Evolutionary conservation across 768 basidiomycete species (phyloP).

Genomic region (Omphalotus guepiniiformis): DNA sequence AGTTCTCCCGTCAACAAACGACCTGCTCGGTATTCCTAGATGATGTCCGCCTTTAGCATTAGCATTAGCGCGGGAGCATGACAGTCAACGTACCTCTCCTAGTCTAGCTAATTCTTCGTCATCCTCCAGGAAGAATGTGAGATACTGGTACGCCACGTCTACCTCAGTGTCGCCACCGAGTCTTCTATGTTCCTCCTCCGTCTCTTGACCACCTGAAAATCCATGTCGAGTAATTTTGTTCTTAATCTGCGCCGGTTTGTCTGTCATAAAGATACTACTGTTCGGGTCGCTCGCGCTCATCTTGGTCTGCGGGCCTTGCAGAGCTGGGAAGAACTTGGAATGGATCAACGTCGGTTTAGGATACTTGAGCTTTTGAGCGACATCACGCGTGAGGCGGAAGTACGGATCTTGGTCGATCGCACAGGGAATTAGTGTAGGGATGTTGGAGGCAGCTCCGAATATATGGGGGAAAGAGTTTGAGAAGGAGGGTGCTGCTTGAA

Average conservation of each 20-base stretch:
- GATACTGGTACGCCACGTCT: conserved; percentile 93
- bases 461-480: conserved; percentile 99
- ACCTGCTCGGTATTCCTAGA: conserved; percentile 89
- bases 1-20: conserved; percentile 84
- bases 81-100: conserved; percentile 54
- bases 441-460: conserved; percentile 75
- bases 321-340: conserved; percentile 96
- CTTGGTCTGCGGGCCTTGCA: conserved; percentile 97
- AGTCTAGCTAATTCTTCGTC: conserved; percentile 81
- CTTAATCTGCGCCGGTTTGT: conserved; percentile 90
- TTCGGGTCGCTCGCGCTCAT: conserved; percentile 97
- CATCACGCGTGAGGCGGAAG: conserved; percentile 96
- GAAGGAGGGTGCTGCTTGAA: conserved; percentile 96
- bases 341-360: conserved; percentile 92
- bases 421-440: conserved; percentile 94
- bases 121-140: conserved; percentile 93
- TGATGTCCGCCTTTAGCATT: neutral
- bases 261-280: conserved; percentile 94
- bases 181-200: conserved; percentile 89
- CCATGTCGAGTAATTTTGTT: conserved; percentile 96
- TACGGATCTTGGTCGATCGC: conserved; percentile 98
- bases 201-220: conserved; percentile 92
- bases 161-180: conserved; percentile 92
- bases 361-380: conserved; percentile 91
- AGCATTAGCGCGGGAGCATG: neutral